A percentile compares a stretch with the other conserved stretches of the same genome.
These are phyloP conservation scores for Fusarium buxicola DNA, from an alignment of 2,329 filamentous ascomycete genomes.

Conservation along the genomic window DNA sequence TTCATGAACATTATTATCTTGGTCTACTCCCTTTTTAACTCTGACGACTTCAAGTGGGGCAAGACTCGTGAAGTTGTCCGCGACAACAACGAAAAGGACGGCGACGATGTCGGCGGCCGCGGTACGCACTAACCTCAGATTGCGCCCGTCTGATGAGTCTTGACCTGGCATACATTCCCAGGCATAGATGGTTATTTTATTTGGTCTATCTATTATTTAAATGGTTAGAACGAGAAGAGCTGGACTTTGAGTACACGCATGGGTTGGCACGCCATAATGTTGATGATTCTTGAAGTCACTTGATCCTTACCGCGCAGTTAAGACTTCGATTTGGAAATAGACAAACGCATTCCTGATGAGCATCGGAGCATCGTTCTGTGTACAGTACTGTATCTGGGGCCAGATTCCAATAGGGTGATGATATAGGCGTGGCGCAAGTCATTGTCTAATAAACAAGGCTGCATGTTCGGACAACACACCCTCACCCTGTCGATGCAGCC, in stretches of 20 bases:
- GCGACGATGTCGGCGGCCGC: conserved; percentile 41
- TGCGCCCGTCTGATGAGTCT: neutral
- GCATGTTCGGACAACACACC: neutral
- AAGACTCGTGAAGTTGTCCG: conserved; percentile 56
- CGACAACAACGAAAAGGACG: conserved; percentile 43
- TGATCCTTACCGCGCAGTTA: neutral
- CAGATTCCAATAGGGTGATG: too few species aligned
- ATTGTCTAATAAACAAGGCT: neutral
- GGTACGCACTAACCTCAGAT: conserved; percentile 36
- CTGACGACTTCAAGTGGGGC: conserved; percentile 61
- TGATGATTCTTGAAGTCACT: conserved; percentile 7
- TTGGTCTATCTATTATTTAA: neutral
- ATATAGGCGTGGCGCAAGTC: neutral
- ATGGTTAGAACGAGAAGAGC: neutral
- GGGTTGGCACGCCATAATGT: conserved; percentile 19
- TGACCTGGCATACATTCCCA: neutral
- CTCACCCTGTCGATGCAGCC: too few species aligned
- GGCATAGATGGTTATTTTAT: neutral
- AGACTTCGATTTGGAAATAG: conserved; percentile 6
- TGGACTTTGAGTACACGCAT: conserved; percentile 15
- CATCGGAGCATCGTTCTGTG: too few species aligned
- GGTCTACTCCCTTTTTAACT: conserved; percentile 55
- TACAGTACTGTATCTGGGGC: too few species aligned
- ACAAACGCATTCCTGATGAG: neutral
- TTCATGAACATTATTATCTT: conserved; percentile 58